phyloP scores from a whole-genome alignment of 768 basidiomycete genomes.

The Sarcomyxa edulis region DNA sequence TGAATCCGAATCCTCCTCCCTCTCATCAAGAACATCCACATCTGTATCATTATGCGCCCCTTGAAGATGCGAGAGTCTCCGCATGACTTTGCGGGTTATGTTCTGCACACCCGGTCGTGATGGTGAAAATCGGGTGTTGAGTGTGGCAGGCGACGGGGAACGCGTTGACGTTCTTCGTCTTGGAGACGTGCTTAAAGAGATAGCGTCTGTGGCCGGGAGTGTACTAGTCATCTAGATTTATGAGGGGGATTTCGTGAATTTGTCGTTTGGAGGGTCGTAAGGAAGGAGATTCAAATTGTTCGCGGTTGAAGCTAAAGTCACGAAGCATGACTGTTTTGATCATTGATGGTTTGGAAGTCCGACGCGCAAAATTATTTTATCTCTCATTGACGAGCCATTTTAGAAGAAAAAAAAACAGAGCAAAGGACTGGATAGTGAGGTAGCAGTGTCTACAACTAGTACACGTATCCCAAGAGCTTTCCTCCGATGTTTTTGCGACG shows the following conservation, averaged over 20 bases:
- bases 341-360: no score
- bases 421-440: no score
- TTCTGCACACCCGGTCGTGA: conserved; percentile 34
- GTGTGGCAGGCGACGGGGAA: conserved; percentile 44
- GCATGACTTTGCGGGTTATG: conserved; percentile 45
- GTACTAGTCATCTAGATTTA: no score
- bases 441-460: no score
- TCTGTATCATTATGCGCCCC: conserved; percentile 22
- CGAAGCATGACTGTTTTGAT: no score
- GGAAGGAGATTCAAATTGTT: no score
- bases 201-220: conserved; percentile 6
- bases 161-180: conserved; percentile 17
- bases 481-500: conserved; percentile 97
- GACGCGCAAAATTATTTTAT: no score
- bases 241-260: no score
- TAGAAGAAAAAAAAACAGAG: no score
- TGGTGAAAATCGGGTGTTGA: conserved; percentile 28
- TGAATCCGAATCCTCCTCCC: conserved; percentile 16
- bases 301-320: no score
- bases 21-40: conserved; percentile 23
- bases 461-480: conserved; percentile 89
- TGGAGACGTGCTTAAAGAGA: conserved; percentile 3
- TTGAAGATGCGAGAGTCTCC: conserved; percentile 36
- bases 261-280: no score
- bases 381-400: no score